Percentiles rank a stretch among this genome's conserved stretches.
These are phyloP conservation scores for Phoenix dactylifera DNA, from an alignment of 176 grass and related monocot genomes.

Conservation along the genomic window DNA sequence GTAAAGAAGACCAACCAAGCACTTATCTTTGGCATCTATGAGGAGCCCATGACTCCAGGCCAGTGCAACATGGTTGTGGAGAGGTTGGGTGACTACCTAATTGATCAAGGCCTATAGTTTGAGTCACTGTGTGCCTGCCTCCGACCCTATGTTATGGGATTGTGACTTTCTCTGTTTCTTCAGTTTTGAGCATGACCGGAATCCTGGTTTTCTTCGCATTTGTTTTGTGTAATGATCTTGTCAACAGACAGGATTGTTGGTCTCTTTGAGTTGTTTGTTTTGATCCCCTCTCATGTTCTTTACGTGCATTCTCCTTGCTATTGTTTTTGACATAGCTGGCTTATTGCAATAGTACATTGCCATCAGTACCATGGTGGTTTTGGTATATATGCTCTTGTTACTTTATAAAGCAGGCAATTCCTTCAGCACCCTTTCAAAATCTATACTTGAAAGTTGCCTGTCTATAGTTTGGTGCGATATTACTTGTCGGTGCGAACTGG, in stretches of 20 bases:
- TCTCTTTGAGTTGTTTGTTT: neutral
- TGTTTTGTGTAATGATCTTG: slow-evolving; percentile 8
- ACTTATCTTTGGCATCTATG: slow-evolving; percentile 77
- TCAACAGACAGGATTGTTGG: neutral
- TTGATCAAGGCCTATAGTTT: slow-evolving; percentile 64
- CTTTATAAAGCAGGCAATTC: too few species aligned
- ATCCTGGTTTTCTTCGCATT: neutral
- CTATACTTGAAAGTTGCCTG: too few species aligned
- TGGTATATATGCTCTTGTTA: too few species aligned
- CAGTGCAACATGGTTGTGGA: slow-evolving; percentile 93
- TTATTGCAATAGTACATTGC: too few species aligned
- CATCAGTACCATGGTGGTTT: too few species aligned
- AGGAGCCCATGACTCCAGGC: slow-evolving; percentile 84
- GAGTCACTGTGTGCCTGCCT: too few species aligned
- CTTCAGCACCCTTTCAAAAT: too few species aligned
- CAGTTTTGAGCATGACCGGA: neutral
- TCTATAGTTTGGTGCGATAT: too few species aligned
- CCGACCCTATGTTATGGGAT: too few species aligned
- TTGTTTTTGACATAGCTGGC: too few species aligned
- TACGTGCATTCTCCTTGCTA: too few species aligned
- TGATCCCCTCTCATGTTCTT: neutral
- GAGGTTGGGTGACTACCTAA: slow-evolving; percentile 83
- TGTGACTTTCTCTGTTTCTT: neutral
- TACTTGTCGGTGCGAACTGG: too few species aligned
- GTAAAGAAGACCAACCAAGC: slow-evolving; percentile 84